Evolutionary conservation across 2,329 filamentous ascomycete species (phyloP).

Genomic region (Pestalotiopsis sp.): DNA sequence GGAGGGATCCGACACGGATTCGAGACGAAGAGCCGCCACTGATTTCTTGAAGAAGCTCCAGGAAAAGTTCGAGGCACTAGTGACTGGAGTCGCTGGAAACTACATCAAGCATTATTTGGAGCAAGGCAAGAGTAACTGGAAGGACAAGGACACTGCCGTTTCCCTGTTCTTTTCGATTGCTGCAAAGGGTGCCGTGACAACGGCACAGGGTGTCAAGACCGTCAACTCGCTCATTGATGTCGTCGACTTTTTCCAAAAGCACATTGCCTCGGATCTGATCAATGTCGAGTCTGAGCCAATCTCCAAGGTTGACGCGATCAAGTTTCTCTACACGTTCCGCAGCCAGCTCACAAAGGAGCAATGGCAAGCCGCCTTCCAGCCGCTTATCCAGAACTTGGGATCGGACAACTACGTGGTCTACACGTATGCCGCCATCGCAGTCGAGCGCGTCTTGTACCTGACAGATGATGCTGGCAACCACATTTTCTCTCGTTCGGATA

Average conservation of each 20-base stretch:
- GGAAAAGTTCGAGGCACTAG: constrained; percentile 81
- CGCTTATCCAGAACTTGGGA: constrained; percentile 87
- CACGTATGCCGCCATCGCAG: constrained; percentile 93
- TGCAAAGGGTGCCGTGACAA: constrained; percentile 84
- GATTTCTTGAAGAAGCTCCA: constrained; percentile 90
- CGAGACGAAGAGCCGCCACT: constrained; percentile 84
- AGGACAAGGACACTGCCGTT: constrained; percentile 96
- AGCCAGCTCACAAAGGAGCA: constrained; percentile 90
- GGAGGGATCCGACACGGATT: constrained; percentile 95
- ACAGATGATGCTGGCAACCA: constrained; percentile 73
- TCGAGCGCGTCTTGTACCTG: constrained; percentile 89
- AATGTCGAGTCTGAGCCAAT: constrained; percentile 73
- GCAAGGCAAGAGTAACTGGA: constrained; percentile 84
- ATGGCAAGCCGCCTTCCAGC: constrained; percentile 86
- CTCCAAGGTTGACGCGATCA: constrained; percentile 95
- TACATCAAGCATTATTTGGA: constrained; percentile 87
- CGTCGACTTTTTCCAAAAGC: constrained; percentile 90
- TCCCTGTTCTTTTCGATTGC: constrained; percentile 95
- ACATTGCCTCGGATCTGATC: constrained; percentile 87
- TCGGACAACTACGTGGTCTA: constrained; percentile 95
- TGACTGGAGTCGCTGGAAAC: constrained; percentile 82
- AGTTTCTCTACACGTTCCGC: constrained; percentile 95
- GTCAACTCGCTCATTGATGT: constrained; percentile 88
- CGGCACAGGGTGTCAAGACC: constrained; percentile 85
- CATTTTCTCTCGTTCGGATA: constrained; percentile 76